Conservation (phyloP, 2,329 filamentous ascomycete species). For the Neocatenulostroma microsporum region DNA sequence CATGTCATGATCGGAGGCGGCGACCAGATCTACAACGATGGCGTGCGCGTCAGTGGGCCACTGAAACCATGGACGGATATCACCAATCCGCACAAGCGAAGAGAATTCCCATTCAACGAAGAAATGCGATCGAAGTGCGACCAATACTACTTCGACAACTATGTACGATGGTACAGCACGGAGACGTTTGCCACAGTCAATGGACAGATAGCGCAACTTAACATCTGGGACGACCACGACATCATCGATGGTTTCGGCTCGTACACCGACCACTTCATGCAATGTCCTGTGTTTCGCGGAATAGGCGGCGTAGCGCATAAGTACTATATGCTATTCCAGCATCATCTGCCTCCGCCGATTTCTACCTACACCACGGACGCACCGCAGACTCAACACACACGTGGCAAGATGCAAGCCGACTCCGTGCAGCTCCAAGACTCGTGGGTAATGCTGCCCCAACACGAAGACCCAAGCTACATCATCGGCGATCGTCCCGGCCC, state of each 20-base stretch:
- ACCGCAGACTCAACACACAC: slow-evolving; percentile 41
- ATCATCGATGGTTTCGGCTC: slow-evolving; percentile 60
- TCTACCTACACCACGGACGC: slow-evolving; percentile 79
- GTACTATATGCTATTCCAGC: slow-evolving; percentile 58
- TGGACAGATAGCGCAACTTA: slow-evolving; percentile 55
- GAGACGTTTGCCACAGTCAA: slow-evolving; percentile 54
- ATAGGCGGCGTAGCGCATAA: slow-evolving; percentile 52
- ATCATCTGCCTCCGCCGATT: slow-evolving; percentile 73
- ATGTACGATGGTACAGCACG: slow-evolving; percentile 61
- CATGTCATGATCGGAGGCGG: slow-evolving; percentile 78
- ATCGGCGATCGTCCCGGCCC: slow-evolving; percentile 62
- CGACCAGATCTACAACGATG: slow-evolving; percentile 73
- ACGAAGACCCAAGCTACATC: slow-evolving; percentile 66
- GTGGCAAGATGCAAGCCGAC: slow-evolving; percentile 52
- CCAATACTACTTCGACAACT: slow-evolving; percentile 55
- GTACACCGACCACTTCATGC: slow-evolving; percentile 61
- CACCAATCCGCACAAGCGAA: slow-evolving; percentile 52
- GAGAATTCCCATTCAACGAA: slow-evolving; percentile 58
- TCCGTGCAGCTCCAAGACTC: slow-evolving; percentile 65
- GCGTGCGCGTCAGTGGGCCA: slow-evolving; percentile 76
- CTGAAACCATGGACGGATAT: slow-evolving; percentile 59
- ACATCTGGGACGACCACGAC: slow-evolving; percentile 60
- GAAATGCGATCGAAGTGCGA: slow-evolving; percentile 52
- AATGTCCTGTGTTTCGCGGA: slow-evolving; percentile 55
- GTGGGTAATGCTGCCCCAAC: slow-evolving; percentile 56